Base-by-base conservation (phyloP, 1,139 yeast genomes). In the Meyerozyma athensensis region DNA sequence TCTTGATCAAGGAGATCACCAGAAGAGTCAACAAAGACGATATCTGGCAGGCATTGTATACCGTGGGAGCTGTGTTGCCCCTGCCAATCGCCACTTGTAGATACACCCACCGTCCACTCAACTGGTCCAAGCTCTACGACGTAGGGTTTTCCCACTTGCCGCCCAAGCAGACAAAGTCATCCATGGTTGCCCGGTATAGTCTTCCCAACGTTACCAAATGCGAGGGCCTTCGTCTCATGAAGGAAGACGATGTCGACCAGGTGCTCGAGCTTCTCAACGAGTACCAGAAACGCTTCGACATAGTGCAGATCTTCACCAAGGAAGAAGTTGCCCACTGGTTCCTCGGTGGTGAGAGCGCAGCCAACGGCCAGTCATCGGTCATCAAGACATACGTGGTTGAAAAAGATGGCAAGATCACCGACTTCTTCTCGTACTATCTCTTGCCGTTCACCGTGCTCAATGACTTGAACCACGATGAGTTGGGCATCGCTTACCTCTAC, bases 21-120 rank as follows among this genome's bases (percentile, higher is more conserved):
- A 77, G 99, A 56, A 75, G 97, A 49, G 95, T 92, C 47, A 92
- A 94, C 61, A 73, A 76, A 45, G 72, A 73, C 35, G 77, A 86
- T 41, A 84, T 90, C 43, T 92, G 97, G 97, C 97, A 92, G 59
- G 98, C 98, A 0, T 72, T 94, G 43, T 89, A 87, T 60, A 90
- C 99, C 9, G 96, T 94, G 0, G 98, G 98, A 5, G 77, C 81
- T 5, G 81, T 87, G 5, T 71, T 92, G 43, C 99, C 99, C 14
- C 81, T 92, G 17, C 99, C 99, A 0, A 76, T 92, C 7, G 69
- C 95, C n/a, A 81, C 87, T 2, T 82, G 95, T 56, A 77, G 97
- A 46, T 94, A 94, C 61, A 85, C 86, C 36, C 99, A 92, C 62
- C 83, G 98, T 49, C 95, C 97, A 3, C 68, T 92, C 46, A 85